These are phyloP conservation scores for Myxozyma monticola DNA, from an alignment of 805 yeast genomes.

Conservation along the genomic window DNA sequence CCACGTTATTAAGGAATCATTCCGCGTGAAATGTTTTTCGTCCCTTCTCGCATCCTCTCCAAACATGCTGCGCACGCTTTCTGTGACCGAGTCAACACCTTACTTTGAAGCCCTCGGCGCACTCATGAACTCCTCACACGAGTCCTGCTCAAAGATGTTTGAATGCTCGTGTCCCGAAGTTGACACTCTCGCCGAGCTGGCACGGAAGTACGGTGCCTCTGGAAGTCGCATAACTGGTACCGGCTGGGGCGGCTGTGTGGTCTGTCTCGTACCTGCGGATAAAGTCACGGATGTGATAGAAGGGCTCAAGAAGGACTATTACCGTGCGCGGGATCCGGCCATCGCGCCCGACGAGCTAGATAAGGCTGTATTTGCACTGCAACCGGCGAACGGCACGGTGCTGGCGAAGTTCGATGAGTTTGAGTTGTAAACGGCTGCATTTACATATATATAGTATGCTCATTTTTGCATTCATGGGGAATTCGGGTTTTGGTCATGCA, in stretches of 20 bases:
- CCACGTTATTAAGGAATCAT: slow-evolving; percentile 64
- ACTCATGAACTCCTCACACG: slow-evolving; percentile 62
- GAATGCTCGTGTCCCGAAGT: slow-evolving; percentile 60
- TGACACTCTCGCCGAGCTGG: slow-evolving; percentile 55
- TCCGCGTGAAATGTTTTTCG: slow-evolving; percentile 55
- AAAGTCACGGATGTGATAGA: slow-evolving; percentile 10
- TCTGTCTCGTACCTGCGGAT: slow-evolving; percentile 51
- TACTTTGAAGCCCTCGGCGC: slow-evolving; percentile 52
- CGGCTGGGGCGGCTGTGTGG: slow-evolving; percentile 75
- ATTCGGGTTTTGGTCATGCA: too few species aligned
- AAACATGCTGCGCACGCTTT: slow-evolving; percentile 37
- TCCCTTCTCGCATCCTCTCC: slow-evolving; percentile 10
- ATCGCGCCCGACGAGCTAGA: slow-evolving; percentile 1
- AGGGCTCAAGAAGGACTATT: slow-evolving; percentile 17
- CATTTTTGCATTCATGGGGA: background rate
- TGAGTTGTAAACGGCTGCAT: background rate
- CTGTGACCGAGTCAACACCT: slow-evolving; percentile 35
- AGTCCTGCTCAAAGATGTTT: slow-evolving; percentile 50
- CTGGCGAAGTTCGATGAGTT: slow-evolving; percentile 9
- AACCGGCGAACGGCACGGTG: slow-evolving; percentile 19
- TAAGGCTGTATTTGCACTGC: slow-evolving; percentile 14
- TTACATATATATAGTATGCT: background rate
- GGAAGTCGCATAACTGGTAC: slow-evolving; percentile 80
- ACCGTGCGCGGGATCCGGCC: slow-evolving; percentile 8
- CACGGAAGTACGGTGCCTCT: slow-evolving; percentile 54